Evolutionary conservation across 768 basidiomycete species (phyloP).

Genomic region (Lentinula edodes): DNA sequence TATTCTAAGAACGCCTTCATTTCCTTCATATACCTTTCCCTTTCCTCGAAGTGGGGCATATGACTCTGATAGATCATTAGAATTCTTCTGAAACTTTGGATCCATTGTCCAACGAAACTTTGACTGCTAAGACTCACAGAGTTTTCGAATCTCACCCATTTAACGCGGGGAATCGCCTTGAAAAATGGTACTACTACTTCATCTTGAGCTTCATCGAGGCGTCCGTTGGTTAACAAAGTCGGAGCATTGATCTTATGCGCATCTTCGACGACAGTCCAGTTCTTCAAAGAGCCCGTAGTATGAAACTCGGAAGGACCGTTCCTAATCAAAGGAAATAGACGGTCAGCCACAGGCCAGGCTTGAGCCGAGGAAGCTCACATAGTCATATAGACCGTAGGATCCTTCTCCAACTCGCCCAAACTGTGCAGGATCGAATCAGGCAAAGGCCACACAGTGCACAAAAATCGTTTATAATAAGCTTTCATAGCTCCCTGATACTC

Average conservation of each 20-base stretch:
- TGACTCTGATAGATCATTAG: conserved; percentile 12
- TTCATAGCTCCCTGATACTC: conserved; percentile 25
- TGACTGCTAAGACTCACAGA: conserved; percentile 8
- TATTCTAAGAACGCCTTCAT: conserved; percentile 19
- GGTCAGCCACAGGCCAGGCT: not conserved
- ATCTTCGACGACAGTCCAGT: conserved; percentile 21
- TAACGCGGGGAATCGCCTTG: conserved; percentile 19
- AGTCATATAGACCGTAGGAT: conserved; percentile 29
- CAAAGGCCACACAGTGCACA: conserved; percentile 20
- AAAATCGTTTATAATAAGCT: conserved; percentile 21
- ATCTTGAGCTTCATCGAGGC: conserved; percentile 33
- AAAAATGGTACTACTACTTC: conserved; percentile 27
- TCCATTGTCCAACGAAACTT: not conserved
- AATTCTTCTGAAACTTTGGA: too few relatives aligned
- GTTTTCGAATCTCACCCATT: conserved; percentile 25
- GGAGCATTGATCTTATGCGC: conserved; percentile 20
- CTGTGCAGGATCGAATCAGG: conserved; percentile 19
- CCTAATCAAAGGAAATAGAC: conserved; percentile 9
- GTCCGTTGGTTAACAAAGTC: conserved; percentile 28
- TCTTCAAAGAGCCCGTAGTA: conserved; percentile 17
- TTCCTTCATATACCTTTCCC: conserved; percentile 20
- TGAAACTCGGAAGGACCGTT: conserved; percentile 24
- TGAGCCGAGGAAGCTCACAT: conserved; percentile 20
- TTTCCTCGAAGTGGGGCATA: conserved; percentile 26
- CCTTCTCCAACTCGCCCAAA: conserved; percentile 20